A percentile compares a stretch with the other conserved stretches of the same genome.
phyloP scores from a whole-genome alignment of 2,329 filamentous ascomycete species.

The Fonsecaea erecta region DNA sequence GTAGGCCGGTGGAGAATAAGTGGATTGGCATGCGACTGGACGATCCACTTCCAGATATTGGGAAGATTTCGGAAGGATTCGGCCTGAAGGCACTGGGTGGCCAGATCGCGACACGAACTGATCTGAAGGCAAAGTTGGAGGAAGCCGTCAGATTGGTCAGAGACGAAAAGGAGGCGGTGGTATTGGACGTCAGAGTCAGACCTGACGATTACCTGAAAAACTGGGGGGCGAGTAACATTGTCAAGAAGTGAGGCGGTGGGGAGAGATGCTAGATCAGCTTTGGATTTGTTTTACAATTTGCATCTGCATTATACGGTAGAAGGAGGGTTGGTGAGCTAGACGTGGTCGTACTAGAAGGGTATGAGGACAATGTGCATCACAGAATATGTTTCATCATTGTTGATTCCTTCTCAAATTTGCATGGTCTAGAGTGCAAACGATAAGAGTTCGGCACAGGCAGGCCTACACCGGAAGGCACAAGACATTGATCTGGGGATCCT shows the following conservation, averaged over 20 bases:
- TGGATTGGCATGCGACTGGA: slow-evolving; percentile 12
- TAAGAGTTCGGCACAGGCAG: too few species aligned
- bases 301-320: neutral
- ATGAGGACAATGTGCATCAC: neutral
- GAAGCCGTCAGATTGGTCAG: slow-evolving; percentile 6
- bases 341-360: neutral
- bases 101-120: slow-evolving; percentile 11
- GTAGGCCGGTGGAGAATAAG: slow-evolving; percentile 10
- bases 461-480: too few species aligned
- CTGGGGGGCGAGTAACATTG: slow-evolving; percentile 9
- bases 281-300: too few species aligned
- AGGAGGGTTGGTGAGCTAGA: neutral
- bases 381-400: neutral
- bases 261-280: neutral
- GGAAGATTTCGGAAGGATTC: slow-evolving; percentile 2
- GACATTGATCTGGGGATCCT: too few species aligned
- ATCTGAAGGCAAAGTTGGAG: slow-evolving; percentile 5
- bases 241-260: neutral
- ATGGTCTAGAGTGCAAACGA: neutral
- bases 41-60: slow-evolving; percentile 10
- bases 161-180: slow-evolving; percentile 4
- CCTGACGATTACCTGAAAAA: slow-evolving; percentile 15
- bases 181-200: slow-evolving; percentile 11
- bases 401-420: neutral
- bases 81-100: slow-evolving; percentile 5